Conservation (phyloP, 306 rosid species). For the Cicer pinnatifidum region DNA sequence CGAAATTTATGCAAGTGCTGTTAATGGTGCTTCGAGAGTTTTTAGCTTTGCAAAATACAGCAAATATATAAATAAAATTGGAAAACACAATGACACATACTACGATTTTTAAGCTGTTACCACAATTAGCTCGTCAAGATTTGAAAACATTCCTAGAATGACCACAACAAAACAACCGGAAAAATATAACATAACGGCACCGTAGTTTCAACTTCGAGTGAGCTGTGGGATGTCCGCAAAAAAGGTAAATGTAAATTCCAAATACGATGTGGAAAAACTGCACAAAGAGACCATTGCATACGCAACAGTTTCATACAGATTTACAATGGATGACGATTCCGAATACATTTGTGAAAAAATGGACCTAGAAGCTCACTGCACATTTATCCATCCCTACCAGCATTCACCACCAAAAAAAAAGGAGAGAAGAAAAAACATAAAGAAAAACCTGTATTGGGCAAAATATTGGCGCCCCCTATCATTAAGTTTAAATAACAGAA, state of each 20-base stretch:
- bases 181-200: not conserved
- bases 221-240: not conserved
- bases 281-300: slow-evolving; percentile 31
- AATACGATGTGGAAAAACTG: slow-evolving; percentile 5
- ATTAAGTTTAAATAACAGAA: slow-evolving; percentile 46
- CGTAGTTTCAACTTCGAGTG: not conserved
- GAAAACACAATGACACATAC: not conserved
- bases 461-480: slow-evolving; percentile 52
- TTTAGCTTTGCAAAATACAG: not conserved
- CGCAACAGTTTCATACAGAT: slow-evolving; percentile 45
- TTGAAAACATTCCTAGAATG: not conserved
- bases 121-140: not conserved
- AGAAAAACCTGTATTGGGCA: slow-evolving; percentile 50
- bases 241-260: not conserved
- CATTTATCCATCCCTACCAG: slow-evolving; percentile 39
- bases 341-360: slow-evolving; percentile 50
- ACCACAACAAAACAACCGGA: not conserved
- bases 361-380: slow-evolving; percentile 46
- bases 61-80: not conserved
- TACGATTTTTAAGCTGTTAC: not conserved
- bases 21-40: no score
- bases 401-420: slow-evolving; percentile 39
- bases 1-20: no score
- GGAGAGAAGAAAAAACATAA: not conserved
- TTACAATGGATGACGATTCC: slow-evolving; percentile 51